Conservation (phyloP, 495 filamentous ascomycete genomes). For the Filosporella fistucella region DNA sequence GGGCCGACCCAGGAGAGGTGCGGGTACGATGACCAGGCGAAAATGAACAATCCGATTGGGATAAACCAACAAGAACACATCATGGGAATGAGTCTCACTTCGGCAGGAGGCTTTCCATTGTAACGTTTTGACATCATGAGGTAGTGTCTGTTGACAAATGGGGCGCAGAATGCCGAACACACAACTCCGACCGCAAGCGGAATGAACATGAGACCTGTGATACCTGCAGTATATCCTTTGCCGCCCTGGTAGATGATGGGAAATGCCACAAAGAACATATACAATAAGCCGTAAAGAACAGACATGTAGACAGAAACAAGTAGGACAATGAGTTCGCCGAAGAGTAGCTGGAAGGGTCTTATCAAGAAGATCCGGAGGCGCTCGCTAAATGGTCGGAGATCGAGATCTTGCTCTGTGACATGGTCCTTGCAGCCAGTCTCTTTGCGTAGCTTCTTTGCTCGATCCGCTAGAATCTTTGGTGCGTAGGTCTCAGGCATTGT, state of each 20-base stretch:
- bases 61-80: conserved; percentile 74
- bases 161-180: conserved; percentile 58
- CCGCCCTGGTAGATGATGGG: conserved; percentile 75
- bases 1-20: conserved; percentile 65
- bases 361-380: conserved; percentile 62
- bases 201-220: conserved; percentile 79
- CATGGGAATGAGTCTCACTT: conserved; percentile 76
- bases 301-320: conserved; percentile 62
- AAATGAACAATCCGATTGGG: conserved; percentile 57
- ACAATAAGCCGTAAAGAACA: conserved; percentile 51
- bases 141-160: conserved; percentile 74
- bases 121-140: conserved; percentile 52
- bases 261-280: conserved; percentile 68
- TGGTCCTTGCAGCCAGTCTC: conserved; percentile 56
- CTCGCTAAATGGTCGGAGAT: conserved; percentile 58
- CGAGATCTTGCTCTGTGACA: conserved; percentile 72
- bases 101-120: conserved; percentile 67
- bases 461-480: conserved; percentile 59
- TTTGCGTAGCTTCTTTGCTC: conserved; percentile 65
- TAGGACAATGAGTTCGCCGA: conserved; percentile 73
- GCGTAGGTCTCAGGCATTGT: conserved; percentile 80
- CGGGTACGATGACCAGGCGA: conserved; percentile 76
- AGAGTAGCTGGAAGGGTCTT: conserved; percentile 76
- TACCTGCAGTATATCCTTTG: conserved; percentile 67
- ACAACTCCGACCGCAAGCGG: conserved; percentile 67